Base-by-base conservation (phyloP, 2,329 filamentous ascomycete species). In the Magnaporthiopsis rhizophila region DNA sequence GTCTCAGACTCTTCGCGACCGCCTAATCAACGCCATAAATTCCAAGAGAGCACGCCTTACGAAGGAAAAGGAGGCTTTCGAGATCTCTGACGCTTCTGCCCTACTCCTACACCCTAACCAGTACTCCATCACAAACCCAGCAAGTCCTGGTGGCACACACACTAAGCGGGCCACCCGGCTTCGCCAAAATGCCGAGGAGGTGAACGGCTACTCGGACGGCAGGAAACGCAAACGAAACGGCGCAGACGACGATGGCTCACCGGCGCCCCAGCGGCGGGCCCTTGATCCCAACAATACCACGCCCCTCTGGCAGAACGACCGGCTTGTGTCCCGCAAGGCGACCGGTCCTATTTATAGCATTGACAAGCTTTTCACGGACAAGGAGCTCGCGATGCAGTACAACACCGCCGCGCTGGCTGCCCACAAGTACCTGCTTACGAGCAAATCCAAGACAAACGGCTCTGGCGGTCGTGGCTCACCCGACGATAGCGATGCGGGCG, bases 281-380 rank as follows among this genome's bases (percentile, higher is more conserved):
- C 72, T 86, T 45, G 86, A 89, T 61, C 77, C 80, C 59, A 81
- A 81, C 64, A 83, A 78, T 69, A 86, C 81, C 36, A 89, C 86
- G 1, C 80, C 85, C 8, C 76, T 88, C 30, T 88, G 86, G 85
- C 83, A 85, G 70, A 83, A 80, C 62, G 86, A 88, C 68, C 83
- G 84, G 71, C 76, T 85, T 63, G 78, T 81, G 68, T 76, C 77
- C 65, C 76, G 82, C 65, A 83, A 83, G 71, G 81, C 86, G 69
- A 81, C 83, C 26, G 86, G 84, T 11, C 81, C 85, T 0, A 75
- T 86, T 1, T 88, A 87, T 72, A 88, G 83, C 71, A 83, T 89
- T 65, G 86, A 89, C 69, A 89, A 89, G 76, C 81, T 89, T 53
- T 89, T 89, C 62, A 89, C 86, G 0, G 87, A 89, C 69, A 89